These are phyloP conservation scores for Huntiella omanensis DNA, from an alignment of 2,329 filamentous ascomycete species.

Conservation along the genomic window DNA sequence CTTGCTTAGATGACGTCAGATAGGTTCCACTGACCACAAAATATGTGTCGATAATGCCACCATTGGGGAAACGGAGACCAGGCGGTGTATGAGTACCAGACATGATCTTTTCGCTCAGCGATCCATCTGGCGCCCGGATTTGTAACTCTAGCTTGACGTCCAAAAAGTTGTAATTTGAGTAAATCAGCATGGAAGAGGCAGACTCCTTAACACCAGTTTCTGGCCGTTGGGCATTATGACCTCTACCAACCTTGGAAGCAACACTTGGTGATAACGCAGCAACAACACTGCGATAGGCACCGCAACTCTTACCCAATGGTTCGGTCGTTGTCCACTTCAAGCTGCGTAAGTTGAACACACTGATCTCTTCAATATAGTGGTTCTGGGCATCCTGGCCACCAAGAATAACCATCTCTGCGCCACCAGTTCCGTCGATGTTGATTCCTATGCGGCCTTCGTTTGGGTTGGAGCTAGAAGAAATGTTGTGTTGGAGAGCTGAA, in stretches of 20 bases:
- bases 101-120: conserved; percentile 76
- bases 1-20: conserved; percentile 90
- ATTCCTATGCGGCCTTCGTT: conserved; percentile 81
- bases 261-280: conserved; percentile 56
- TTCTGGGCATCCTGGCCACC: conserved; percentile 95
- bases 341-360: conserved; percentile 88
- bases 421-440: conserved; percentile 74
- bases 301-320: conserved; percentile 74
- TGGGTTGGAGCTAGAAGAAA: conserved; percentile 50
- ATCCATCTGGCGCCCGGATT: conserved; percentile 67
- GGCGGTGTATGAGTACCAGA: conserved; percentile 71
- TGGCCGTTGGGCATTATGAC: conserved; percentile 20
- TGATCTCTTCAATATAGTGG: conserved; percentile 97
- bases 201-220: conserved; percentile 26
- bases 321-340: conserved; percentile 90
- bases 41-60: conserved; percentile 84
- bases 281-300: conserved; percentile 89
- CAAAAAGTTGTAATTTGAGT: conserved; percentile 97
- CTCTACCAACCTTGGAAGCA: conserved; percentile 46
- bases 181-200: conserved; percentile 73
- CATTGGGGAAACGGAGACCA: conserved; percentile 85
- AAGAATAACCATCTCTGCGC: conserved; percentile 92
- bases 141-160: conserved; percentile 94
- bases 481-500: conserved; percentile 80
- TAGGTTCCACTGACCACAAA: conserved; percentile 97